Evolutionary conservation across 768 basidiomycete species (phyloP), one percentile per base, ranked within the genome.

Genomic region (Dacryopinax primogenitus): DNA sequence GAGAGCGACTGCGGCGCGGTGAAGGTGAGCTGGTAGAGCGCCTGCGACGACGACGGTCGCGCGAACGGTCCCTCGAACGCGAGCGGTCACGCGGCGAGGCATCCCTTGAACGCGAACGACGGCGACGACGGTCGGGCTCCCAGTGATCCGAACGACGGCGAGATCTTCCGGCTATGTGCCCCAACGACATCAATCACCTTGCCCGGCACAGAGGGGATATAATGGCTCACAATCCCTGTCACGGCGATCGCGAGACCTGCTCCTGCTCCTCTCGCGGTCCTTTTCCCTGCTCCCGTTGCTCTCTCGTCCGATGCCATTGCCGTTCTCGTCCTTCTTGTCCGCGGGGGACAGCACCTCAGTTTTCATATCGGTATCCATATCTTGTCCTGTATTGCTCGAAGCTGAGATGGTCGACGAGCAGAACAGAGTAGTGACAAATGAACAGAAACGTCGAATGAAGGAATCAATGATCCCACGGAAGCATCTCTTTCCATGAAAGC

Each of bases 281-380:
- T 69, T 66, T 6, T 69, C 68, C 62, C 47, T 63, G n/a, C 67
- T 67, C 18, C 67, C 68, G 51, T 67, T 69, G 30, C 58, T 45
- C 45, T 67, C 63, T 37, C 47, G 39, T 28, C 41, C 63, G 41
- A 64, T 33, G 68, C 62, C 21, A 58, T 32, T 13, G 15, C 34
- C 51, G 26, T 41, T 58, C 23, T 61, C 28, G 23, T 44, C 41
- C 41, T 44, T 44, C 65, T 21, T 21, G 15, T 30, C 26, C 16
- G 35, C 86, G 47, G 87, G 86, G 7, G 78, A 75, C 68, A 88
- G 85, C 65, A 88, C 86, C 74, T 88, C 89, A 72, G 75, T 78
- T 75, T 87, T 86, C 86, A 88, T 88, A 70, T 90, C 88, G 68
- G 89, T 81, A 73, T 90, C 88, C 88, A 90, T 90, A n/a, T 44